Conservation (phyloP, 371 early-diverging fungal genomes). For the Mucor velutinosus region DNA sequence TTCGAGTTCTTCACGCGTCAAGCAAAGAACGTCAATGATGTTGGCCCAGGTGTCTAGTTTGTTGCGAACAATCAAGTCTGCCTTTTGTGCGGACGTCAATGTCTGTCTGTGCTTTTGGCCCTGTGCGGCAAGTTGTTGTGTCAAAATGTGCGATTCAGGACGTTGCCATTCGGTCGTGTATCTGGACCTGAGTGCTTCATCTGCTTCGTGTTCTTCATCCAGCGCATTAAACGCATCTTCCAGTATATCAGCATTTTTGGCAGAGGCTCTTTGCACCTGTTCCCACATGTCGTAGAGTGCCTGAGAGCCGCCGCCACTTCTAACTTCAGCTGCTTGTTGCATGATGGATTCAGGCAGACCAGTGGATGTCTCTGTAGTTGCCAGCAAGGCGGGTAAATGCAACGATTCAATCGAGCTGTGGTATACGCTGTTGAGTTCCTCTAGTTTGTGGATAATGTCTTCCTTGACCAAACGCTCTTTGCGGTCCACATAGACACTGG, state of each 20-base stretch:
- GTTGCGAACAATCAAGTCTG: conserved; percentile 62
- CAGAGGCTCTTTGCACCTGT: conserved; percentile 56
- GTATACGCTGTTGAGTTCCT: conserved; percentile 62
- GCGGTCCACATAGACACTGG: conserved; percentile 78
- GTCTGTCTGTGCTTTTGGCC: conserved; percentile 66
- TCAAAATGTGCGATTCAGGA: conserved; percentile 62
- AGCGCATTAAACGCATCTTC: conserved; percentile 70
- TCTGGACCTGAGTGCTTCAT: conserved; percentile 58
- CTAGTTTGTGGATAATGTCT: conserved; percentile 61
- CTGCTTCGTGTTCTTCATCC: conserved; percentile 75
- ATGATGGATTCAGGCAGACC: conserved; percentile 74
- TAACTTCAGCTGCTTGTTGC: conserved; percentile 74
- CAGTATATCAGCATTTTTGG: conserved; percentile 53
- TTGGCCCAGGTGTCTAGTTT: conserved; percentile 67
- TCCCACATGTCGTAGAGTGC: conserved; percentile 65
- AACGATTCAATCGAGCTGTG: conserved; percentile 66
- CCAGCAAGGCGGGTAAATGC: conserved; percentile 70
- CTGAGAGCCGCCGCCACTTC: conserved; percentile 66
- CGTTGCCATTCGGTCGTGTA: conserved; percentile 64
- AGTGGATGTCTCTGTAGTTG: conserved; percentile 66
- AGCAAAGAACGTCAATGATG: conserved; percentile 42
- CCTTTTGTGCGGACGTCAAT: conserved; percentile 67
- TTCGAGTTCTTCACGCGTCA: conserved; percentile 42
- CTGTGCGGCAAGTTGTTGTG: conserved; percentile 63
- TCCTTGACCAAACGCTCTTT: conserved; percentile 76